These are phyloP conservation scores for Sphagnum contortum DNA, from an alignment of 225 moss, liverwort and hornwort genomes.

Conservation along the genomic window DNA sequence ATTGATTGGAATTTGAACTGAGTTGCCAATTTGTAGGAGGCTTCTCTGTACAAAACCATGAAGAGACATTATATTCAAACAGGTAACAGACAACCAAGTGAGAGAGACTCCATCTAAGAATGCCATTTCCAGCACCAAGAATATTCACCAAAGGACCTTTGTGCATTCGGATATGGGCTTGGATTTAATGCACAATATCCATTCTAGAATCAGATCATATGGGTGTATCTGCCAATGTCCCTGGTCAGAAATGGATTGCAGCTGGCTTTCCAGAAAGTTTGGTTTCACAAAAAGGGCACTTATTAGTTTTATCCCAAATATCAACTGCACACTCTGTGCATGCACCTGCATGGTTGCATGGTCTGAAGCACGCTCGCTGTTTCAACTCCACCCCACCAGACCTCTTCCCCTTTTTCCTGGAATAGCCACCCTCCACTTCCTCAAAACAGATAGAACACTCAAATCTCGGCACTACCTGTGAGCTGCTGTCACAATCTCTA, in stretches of 20 bases:
- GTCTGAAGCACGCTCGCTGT: constrained; percentile 13
- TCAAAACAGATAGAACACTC: constrained; percentile 11
- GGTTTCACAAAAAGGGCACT: constrained; percentile 10
- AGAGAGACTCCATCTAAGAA: too few species aligned
- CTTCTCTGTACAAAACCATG: too few species aligned
- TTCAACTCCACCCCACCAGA: constrained; percentile 3
- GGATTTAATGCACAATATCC: too few species aligned
- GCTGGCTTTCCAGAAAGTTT: constrained; percentile 10
- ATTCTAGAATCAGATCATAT: too few species aligned
- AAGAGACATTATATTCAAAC: too few species aligned
- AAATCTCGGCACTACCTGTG: constrained; percentile 1
- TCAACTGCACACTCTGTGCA: constrained; percentile 10
- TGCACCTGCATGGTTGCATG: constrained; percentile 11
- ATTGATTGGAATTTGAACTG: too few species aligned
- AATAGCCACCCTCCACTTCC: constrained; percentile 8
- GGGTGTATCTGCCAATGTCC: not conserved
- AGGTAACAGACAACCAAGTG: too few species aligned
- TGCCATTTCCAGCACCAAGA: too few species aligned
- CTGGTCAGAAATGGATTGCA: constrained; percentile 9
- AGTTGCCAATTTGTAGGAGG: too few species aligned
- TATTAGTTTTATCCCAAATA: constrained; percentile 12
- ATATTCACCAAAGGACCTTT: too few species aligned
- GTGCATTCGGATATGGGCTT: too few species aligned
- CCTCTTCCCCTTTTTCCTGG: constrained; percentile 3
- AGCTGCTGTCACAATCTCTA: constrained; percentile 12